These are phyloP conservation scores for Paramecium caudatum DNA, from an alignment of 73 alveolate species.

Conservation along the genomic window DNA sequence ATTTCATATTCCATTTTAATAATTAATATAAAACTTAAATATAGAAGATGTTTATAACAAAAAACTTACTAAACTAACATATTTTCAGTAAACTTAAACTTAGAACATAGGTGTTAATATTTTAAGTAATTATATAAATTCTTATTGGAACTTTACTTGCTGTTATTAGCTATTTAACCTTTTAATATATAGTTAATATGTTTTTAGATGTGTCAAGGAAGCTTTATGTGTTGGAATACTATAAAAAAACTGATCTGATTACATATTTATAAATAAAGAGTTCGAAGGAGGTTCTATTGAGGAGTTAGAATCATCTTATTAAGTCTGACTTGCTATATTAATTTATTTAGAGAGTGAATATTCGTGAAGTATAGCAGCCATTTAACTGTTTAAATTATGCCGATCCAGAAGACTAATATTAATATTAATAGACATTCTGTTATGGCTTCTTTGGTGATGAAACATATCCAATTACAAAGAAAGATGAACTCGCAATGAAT, in stretches of 20 bases:
- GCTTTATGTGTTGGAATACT: neutral
- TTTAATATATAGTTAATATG: conserved; percentile 6
- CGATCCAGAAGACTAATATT: neutral
- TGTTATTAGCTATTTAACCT: neutral
- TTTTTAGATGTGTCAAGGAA: neutral
- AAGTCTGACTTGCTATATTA: conserved; percentile 38
- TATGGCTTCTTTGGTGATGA: conserved; percentile 39
- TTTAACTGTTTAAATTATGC: neutral
- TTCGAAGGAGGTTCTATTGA: neutral
- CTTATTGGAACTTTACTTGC: neutral
- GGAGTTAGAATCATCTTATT: conserved; percentile 34
- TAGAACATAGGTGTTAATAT: conserved; percentile 16
- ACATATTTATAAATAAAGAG: conserved; percentile 31
- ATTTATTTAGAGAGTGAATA: neutral
- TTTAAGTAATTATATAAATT: conserved; percentile 1
- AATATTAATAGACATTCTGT: conserved; percentile 38
- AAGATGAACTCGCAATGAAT: conserved; percentile 9
- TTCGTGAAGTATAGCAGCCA: neutral
- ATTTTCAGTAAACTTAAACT: neutral
- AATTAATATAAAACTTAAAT: too few species aligned
- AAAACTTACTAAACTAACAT: too few species aligned
- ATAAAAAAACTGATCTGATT: conserved; percentile 34
- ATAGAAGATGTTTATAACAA: too few species aligned
- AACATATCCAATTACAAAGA: neutral
- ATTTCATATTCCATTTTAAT: too few species aligned